Base-by-base conservation (phyloP, 805 yeast genomes). In the Candida glaebosa region DNA sequence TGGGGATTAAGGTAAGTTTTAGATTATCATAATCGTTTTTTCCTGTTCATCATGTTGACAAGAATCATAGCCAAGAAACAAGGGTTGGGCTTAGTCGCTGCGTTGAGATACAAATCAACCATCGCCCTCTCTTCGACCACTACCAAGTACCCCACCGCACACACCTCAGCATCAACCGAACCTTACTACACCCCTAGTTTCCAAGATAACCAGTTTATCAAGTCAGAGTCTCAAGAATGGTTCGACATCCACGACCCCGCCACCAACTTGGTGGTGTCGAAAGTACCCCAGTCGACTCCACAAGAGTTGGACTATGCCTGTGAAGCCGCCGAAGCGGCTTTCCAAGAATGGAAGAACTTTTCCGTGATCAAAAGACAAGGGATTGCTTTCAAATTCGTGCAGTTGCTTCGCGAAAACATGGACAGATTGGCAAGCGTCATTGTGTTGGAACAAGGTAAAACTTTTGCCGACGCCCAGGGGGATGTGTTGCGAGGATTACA, bases 161-260 rank as follows among this genome's bases (percentile, higher is more conserved):
- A 75, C 53, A 46, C 61, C 6, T 41, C 47, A 8, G 48, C 54
- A 20, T 58, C 57, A 16, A 61, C 63, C 25, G 69, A 66, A 52
- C 76, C 78, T 2, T 76, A 76, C 48, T 37, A 70, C 39, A 77
- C 81, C 3, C 81, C 81, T 12, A 57, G 69, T 32, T 76, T 77
- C 54, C 51, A 66, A 65, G 63, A 79, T 54, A 79, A 79, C 56
- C 45, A 76, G 60, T 66, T 76, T 42, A 62, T 75, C 45, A 67
- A 71, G 47, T 71, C 79, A 18, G 71, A 69, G 38, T 64, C 85
- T 5, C 51, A 64, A 10, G 69, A 70, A 24, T 73, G 88, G 88
- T 79, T 73, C 53, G 87, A 82, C 47, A 73, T 84, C 41, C 79
- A 73, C 58, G 91, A 84, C 58, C 91, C 91, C 17, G 85, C 90